Base-by-base conservation (phyloP, 805 yeast species). In the Torulaspora franciscae region DNA sequence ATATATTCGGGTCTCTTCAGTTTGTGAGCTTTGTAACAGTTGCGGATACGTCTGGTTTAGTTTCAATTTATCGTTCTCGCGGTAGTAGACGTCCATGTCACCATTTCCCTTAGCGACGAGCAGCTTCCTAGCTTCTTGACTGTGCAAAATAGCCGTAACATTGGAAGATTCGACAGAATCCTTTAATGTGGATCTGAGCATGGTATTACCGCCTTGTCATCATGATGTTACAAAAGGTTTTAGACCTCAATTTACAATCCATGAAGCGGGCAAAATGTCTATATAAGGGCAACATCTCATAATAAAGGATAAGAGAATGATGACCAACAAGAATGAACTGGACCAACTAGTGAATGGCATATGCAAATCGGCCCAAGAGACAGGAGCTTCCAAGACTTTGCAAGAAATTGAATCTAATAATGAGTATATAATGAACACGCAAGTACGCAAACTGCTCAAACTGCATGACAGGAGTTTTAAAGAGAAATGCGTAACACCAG, bases 391-490 rank as follows among this genome's bases (percentile, higher is more conserved):
- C 9, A 54, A 45, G 46, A 48, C 51, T 19, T 44, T 53, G 34
- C 41, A 49, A 33, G 66, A 62, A 37, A 59, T 64, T 9, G 59
- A 59, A 29, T 35, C 52, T 32, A 64, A 61, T 38, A 52, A 50
- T 36, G 49, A 52, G 6, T 62, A 61, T 33, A 61, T 64, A 6
- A 47, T 45, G 23, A 47, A 56, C 11, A 53, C 49, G 3, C 68
- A 64, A 44, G 30, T 64, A 19, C 52, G 50, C 37, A 59, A 56
- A 38, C 40, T 64, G 19, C 39, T 58, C 7, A 52, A 51, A 22
- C 38, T 62, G 17, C 66, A 64, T 40, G 68, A 64, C 46, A 45
- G 48, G 15, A 42, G 51, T 7, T 58, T 64, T 26, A 56, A 54
- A 30, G 46, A 49, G 11, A 53, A 55, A 40, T 56, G 65, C 43